Conservation (phyloP, 2,329 filamentous ascomycete species). For the Claviceps cyperi region DNA sequence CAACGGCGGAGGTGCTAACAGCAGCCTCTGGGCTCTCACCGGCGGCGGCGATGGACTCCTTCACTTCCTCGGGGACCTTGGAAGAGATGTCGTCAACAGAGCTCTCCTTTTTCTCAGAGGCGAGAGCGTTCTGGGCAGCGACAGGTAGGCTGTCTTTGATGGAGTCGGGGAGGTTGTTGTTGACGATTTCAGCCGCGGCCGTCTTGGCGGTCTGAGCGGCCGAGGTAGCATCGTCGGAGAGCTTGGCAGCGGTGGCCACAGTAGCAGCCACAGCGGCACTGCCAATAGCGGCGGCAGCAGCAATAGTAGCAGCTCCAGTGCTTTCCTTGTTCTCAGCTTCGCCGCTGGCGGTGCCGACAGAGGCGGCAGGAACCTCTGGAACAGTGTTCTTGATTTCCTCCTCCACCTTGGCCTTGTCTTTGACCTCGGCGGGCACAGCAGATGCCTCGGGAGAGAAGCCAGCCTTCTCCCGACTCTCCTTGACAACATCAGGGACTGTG, state of each 20-base stretch:
- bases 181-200: conserved; percentile 24
- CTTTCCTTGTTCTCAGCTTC: conserved; percentile 35
- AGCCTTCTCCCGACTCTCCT: conserved; percentile 57
- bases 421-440: conserved; percentile 47
- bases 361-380: conserved; percentile 41
- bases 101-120: conserved; percentile 26
- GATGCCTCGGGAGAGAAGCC: conserved; percentile 52
- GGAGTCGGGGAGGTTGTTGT: conserved; percentile 36
- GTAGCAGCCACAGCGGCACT: conserved; percentile 23
- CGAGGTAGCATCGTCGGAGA: conserved; percentile 18
- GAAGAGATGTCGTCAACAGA: conserved; percentile 30
- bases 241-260: conserved; percentile 22
- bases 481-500: conserved; percentile 35
- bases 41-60: conserved; percentile 42
- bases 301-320: conserved; percentile 18
- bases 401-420: conserved; percentile 58
- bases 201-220: conserved; percentile 19
- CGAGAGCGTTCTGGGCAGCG: conserved; percentile 33
- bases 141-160: conserved; percentile 37
- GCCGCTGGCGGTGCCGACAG: conserved; percentile 38
- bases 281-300: conserved; percentile 19
- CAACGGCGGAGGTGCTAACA: conserved; percentile 50
- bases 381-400: conserved; percentile 56
- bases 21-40: conserved; percentile 56
- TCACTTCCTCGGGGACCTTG: conserved; percentile 40